Conservation (phyloP, 2,329 filamentous ascomycete genomes). For the Arthrobotrys sinensis region DNA sequence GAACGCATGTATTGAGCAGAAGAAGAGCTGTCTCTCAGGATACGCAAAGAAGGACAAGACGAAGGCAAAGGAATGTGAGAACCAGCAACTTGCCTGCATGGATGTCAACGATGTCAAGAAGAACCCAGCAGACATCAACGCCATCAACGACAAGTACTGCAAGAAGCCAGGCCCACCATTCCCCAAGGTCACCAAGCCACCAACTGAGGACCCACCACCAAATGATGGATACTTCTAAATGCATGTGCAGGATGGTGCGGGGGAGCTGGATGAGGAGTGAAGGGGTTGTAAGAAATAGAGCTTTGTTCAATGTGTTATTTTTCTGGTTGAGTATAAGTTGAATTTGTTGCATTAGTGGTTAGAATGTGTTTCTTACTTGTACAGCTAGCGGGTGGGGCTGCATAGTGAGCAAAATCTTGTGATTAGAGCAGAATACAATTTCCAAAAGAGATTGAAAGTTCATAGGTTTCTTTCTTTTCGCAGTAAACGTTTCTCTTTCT, state of each 20-base stretch:
- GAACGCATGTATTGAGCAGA: slow-evolving; percentile 19
- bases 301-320: neutral
- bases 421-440: neutral
- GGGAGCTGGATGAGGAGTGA: neutral
- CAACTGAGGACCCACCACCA: neutral
- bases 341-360: neutral
- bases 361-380: neutral
- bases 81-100: neutral
- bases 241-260: neutral
- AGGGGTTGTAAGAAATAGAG: neutral
- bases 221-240: neutral
- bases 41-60: neutral
- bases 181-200: neutral
- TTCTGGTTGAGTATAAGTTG: neutral
- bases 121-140: neutral
- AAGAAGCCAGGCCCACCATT: neutral
- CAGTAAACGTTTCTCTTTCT: too few species aligned
- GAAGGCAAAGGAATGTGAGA: neutral
- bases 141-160: neutral
- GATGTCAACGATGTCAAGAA: slow-evolving; percentile 2
- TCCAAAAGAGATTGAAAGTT: neutral
- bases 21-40: neutral
- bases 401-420: neutral
- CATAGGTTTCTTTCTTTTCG: neutral
- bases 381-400: neutral